Base-by-base conservation (phyloP, 345 rosid species). In the Citrus unshiu region DNA sequence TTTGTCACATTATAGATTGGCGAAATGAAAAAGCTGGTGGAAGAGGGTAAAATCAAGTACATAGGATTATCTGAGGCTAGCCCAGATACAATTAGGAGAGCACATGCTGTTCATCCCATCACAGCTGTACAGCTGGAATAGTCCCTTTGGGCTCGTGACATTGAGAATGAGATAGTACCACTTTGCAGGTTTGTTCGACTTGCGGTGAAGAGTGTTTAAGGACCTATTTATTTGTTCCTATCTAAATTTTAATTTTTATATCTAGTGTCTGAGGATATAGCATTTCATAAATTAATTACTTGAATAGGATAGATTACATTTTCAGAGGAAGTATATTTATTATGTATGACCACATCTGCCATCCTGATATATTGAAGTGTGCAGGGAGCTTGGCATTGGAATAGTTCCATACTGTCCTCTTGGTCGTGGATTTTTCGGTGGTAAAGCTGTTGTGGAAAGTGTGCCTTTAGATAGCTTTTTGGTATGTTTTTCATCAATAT, bases 331-430 rank as follows among this genome's bases (percentile, higher is more conserved):
- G 51, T 12, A 46, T 46, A 46, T 13, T 46, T 46, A 46, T 46
- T 46, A 46, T 46, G 51, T 46, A 3, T 51, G 43, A 24, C 21
- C 27, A 9, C 34, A 1, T 13, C 13, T 43, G 4, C n/a, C 30
- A 29, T 74, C 19, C 29, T 77, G 76, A 74, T 51, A 66, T 19
- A n/a, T 74, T 71, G 57, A 30, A 22, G 39, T 69, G 12, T 79
- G 80, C 76, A 84, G 88, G 90, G 90, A 87, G 79, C 93, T 88
- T 67, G 87, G 93, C 51, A 88, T 88, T 72, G 88, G 88, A 74
- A 83, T 88, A 80, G 90, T 84, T 78, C 83, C 89, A 7, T 90
- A 87, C 83, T 78, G 89, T 77, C 93, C 91, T 59, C 85, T 90
- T 32, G 93, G 90, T 70, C 81, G 85, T 13, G 93, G 91, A 14